Evolutionary conservation across 495 filamentous ascomycete species (phyloP).

Genomic region (Bacidia rubella): DNA sequence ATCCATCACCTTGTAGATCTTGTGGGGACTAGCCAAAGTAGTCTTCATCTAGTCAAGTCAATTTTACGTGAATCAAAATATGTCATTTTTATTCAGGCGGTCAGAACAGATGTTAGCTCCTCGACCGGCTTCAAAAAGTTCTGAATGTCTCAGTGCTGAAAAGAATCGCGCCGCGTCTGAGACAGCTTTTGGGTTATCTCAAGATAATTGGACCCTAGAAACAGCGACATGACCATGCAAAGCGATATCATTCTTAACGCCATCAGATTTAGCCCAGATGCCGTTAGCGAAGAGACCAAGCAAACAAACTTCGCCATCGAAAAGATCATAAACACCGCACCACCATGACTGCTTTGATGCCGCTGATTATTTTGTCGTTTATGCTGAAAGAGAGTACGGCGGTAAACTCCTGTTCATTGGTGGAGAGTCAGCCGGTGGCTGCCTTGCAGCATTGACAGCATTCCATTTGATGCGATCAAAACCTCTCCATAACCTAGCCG

Average conservation of each 20-base stretch:
- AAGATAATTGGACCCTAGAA: no score
- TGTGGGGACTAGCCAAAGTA: no score
- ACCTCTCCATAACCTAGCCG: conserved; percentile 26
- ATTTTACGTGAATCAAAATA: no score
- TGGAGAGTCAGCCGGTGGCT: conserved; percentile 31
- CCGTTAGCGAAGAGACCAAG: not conserved
- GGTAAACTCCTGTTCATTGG: conserved; percentile 19
- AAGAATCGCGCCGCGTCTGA: no score
- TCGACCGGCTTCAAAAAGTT: no score
- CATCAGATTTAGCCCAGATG: not conserved
- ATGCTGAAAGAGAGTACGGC: conserved; percentile 21
- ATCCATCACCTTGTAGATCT: no score
- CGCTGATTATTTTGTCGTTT: conserved; percentile 37
- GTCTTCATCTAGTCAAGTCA: no score
- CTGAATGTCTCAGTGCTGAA: no score
- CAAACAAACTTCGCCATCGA: not conserved
- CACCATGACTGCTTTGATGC: conserved; percentile 41
- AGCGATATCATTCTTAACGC: not conserved
- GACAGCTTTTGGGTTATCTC: no score
- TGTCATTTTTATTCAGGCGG: no score
- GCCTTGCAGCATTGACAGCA: conserved; percentile 30
- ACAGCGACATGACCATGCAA: not conserved
- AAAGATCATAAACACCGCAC: not conserved
- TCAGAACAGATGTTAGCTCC: no score
- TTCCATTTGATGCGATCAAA: conserved; percentile 31